Conservation (phyloP, 306 rosid species). For the Vigna reflexopilosa region DNA sequence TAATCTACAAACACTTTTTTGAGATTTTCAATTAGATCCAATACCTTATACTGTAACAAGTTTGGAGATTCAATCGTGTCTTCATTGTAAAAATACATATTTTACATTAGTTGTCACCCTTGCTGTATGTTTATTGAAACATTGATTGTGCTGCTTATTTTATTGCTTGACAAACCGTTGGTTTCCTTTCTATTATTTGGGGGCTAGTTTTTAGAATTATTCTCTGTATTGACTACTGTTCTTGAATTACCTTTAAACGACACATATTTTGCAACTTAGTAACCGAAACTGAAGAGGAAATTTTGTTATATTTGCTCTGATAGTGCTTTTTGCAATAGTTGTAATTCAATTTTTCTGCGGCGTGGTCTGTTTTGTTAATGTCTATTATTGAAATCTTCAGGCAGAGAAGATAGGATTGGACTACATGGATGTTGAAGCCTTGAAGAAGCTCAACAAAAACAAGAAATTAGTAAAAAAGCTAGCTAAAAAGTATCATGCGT, state of each 20-base stretch:
- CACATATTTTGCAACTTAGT: too few species aligned
- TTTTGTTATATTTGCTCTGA: too few species aligned
- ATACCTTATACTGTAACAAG: neutral
- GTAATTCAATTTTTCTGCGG: neutral
- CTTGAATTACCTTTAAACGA: neutral
- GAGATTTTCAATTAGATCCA: neutral
- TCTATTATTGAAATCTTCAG: constrained; percentile 43
- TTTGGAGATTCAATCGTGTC: neutral
- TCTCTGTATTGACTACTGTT: neutral
- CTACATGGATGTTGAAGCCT: constrained; percentile 79
- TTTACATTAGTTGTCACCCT: neutral
- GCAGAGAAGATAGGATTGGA: constrained; percentile 83
- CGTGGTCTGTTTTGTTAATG: neutral
- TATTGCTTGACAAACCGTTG: neutral
- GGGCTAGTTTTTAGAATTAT: neutral
- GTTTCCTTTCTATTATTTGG: neutral
- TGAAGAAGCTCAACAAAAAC: constrained; percentile 88
- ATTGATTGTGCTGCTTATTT: neutral
- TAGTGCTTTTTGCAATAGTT: neutral
- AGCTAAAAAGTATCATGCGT: constrained; percentile 86
- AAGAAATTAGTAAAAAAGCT: constrained; percentile 81
- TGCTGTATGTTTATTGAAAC: neutral
- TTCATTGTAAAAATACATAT: neutral
- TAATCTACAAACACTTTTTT: neutral
- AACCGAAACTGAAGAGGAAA: too few species aligned